A percentile compares a stretch with the other conserved stretches of the same genome.
Conservation (phyloP, 345 rosid genomes). For the Limnanthes douglasii region DNA sequence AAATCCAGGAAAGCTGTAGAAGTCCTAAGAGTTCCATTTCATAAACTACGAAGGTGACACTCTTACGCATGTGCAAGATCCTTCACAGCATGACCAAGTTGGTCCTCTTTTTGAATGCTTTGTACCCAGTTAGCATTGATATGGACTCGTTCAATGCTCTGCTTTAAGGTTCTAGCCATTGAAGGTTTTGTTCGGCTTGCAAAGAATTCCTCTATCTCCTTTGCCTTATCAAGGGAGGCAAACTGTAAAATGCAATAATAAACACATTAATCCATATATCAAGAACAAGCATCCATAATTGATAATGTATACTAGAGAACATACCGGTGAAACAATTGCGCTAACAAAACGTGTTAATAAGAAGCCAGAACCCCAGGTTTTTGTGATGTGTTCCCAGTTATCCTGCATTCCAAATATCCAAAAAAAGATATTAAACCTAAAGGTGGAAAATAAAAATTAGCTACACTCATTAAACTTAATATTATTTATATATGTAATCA, state of each 20-base stretch:
- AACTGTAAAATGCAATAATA: constrained; percentile 25
- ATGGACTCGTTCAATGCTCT: constrained; percentile 62
- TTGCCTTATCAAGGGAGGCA: constrained; percentile 66
- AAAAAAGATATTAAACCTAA: too few relatives aligned
- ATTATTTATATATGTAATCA: too few relatives aligned
- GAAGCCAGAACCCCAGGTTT: constrained; percentile 64
- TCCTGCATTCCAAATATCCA: constrained; percentile 20
- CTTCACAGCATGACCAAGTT: constrained; percentile 32
- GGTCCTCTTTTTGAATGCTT: constrained; percentile 41
- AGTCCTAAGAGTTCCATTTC: too few relatives aligned
- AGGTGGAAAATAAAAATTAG: too few relatives aligned
- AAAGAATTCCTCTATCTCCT: constrained; percentile 79
- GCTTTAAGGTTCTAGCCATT: constrained; percentile 79
- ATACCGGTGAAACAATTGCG: constrained; percentile 67
- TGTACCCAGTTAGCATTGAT: constrained; percentile 76
- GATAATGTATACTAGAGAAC: constrained; percentile 1
- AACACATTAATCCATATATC: not conserved
- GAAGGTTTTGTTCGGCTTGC: constrained; percentile 39
- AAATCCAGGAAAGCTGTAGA: too few relatives aligned
- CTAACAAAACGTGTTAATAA: constrained; percentile 60
- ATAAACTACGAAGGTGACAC: too few relatives aligned
- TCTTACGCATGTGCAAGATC: too few relatives aligned
- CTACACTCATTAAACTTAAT: too few relatives aligned
- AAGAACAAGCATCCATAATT: not conserved
- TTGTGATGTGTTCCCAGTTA: constrained; percentile 60